A percentile compares a stretch with the other conserved stretches of the same genome.
phyloP scores from a whole-genome alignment of 768 basidiomycete genomes.

The Baorangia bicolor region DNA sequence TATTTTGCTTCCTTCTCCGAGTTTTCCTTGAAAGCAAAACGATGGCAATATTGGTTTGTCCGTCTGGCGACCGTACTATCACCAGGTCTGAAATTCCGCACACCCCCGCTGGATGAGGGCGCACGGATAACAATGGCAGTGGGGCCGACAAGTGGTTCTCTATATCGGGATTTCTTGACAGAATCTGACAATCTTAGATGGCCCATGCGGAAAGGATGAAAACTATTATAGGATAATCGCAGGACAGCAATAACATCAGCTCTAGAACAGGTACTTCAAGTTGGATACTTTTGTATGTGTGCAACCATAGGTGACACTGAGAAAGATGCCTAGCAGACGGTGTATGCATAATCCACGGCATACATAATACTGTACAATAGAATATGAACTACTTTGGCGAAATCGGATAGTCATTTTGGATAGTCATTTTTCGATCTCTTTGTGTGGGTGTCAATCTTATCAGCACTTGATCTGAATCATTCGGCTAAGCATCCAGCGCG shows the following conservation, averaged over 20 bases:
- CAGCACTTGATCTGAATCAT: slow-evolving; percentile 3
- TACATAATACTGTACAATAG: slow-evolving; percentile 19
- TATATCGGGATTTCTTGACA: slow-evolving; percentile 17
- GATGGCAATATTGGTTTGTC: too few species aligned
- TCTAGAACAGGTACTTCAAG: slow-evolving; percentile 10
- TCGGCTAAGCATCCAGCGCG: background rate
- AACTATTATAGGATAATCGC: slow-evolving; percentile 12
- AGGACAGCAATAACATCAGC: background rate
- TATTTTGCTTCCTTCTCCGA: too few species aligned
- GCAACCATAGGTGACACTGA: slow-evolving; percentile 1
- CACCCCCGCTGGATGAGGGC: too few species aligned
- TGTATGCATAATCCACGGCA: slow-evolving; percentile 19
- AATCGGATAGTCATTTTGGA: background rate
- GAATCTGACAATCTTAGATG: slow-evolving; percentile 55
- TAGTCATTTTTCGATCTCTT: background rate
- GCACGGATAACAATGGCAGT: too few species aligned
- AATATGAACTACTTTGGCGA: too few species aligned
- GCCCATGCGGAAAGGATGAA: slow-evolving; percentile 60
- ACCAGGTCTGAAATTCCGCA: too few species aligned
- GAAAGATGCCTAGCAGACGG: slow-evolving; percentile 24
- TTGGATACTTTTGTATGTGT: slow-evolving; percentile 23
- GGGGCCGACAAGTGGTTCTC: background rate
- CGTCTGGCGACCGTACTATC: too few species aligned
- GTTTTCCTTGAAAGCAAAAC: too few species aligned
- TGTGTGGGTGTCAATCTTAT: background rate